A percentile compares a stretch with the other conserved stretches of the same genome.
Conservation (phyloP, 2,329 filamentous ascomycete genomes). For the Calonectria multiphialidica region DNA sequence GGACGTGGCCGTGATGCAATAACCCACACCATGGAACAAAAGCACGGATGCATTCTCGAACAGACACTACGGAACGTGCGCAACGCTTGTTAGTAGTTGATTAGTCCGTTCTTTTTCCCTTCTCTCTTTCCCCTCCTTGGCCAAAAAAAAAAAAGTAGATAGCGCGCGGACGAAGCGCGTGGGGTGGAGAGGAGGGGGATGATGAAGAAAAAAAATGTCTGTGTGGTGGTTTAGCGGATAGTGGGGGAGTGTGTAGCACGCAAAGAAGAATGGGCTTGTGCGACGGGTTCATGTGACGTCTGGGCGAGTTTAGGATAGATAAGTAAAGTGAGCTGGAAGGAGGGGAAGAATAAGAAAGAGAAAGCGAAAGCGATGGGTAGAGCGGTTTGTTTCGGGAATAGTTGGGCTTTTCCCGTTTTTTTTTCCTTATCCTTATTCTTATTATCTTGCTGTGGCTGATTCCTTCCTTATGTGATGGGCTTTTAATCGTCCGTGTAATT, state of each 20-base stretch:
- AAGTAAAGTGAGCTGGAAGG: not conserved
- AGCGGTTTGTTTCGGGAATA: too few relatives aligned
- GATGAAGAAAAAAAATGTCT: not conserved
- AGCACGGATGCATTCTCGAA: conserved; percentile 4
- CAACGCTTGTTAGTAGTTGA: not conserved
- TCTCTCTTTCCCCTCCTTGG: not conserved
- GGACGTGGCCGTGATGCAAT: not conserved
- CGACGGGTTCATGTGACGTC: conserved; percentile 3
- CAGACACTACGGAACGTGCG: not conserved
- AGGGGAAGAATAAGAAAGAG: not conserved
- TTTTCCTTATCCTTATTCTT: too few relatives aligned
- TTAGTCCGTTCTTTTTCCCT: not conserved
- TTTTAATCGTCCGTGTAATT: not conserved
- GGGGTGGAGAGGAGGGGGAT: not conserved
- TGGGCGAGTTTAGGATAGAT: not conserved
- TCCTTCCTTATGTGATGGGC: too few relatives aligned
- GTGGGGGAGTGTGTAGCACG: not conserved
- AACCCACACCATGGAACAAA: conserved; percentile 7
- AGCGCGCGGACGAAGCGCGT: not conserved
- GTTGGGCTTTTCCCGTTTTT: too few relatives aligned
- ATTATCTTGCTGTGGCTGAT: too few relatives aligned
- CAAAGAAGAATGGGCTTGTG: conserved; percentile 9
- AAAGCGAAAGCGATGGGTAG: not conserved
- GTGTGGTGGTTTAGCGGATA: conserved; percentile 1
- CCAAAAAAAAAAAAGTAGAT: not conserved